Conservation (phyloP, 257 asterid genomes). For the Solanum etuberosum region DNA sequence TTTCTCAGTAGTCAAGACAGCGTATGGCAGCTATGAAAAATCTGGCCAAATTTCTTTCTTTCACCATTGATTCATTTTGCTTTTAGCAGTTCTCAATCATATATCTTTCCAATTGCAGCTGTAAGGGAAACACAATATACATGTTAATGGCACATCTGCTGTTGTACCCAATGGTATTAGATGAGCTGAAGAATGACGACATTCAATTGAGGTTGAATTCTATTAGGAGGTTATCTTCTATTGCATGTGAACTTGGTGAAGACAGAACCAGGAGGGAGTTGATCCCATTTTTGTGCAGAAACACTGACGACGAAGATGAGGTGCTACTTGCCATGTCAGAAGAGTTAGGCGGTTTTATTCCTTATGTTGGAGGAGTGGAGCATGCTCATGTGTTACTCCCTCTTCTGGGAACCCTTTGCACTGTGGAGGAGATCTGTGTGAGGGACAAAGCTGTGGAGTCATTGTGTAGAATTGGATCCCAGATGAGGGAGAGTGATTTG, state of each 20-base stretch:
- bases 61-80: neutral
- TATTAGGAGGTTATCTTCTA: conserved; percentile 74
- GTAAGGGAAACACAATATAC: neutral
- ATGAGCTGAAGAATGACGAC: conserved; percentile 88
- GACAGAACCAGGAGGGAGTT: conserved; percentile 88
- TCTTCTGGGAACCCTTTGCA: conserved; percentile 76
- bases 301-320: conserved; percentile 92
- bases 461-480: conserved; percentile 78
- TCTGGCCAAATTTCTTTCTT: neutral
- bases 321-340: conserved; percentile 92
- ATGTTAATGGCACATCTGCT: conserved; percentile 89
- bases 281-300: conserved; percentile 74
- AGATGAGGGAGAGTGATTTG: conserved; percentile 87
- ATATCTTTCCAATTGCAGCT: neutral
- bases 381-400: conserved; percentile 82
- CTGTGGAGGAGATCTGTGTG: conserved; percentile 84
- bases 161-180: conserved; percentile 78
- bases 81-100: neutral
- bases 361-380: conserved; percentile 90
- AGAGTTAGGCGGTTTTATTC: conserved; percentile 79
- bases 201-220: conserved; percentile 77
- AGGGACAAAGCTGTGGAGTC: conserved; percentile 92
- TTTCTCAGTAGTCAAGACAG: neutral
- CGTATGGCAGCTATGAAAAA: neutral
- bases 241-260: conserved; percentile 94